Conservation (phyloP, 805 yeast species). For the Monosporozyma unispora region DNA sequence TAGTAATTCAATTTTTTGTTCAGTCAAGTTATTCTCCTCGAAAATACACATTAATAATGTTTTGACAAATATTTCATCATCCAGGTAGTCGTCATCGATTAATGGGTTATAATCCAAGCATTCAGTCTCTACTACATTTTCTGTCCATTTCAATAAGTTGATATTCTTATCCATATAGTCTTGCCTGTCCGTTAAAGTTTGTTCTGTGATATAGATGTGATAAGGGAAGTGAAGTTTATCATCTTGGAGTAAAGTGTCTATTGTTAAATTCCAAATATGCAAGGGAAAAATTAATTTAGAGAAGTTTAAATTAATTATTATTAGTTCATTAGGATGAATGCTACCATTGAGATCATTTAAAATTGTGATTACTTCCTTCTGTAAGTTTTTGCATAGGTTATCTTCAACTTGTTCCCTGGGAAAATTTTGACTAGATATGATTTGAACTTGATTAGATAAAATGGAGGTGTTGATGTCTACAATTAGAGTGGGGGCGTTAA, state of each 20-base stretch:
- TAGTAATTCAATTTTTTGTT: constrained; percentile 4
- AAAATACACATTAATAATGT: constrained; percentile 3
- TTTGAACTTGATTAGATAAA: background rate
- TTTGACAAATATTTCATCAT: constrained; percentile 5
- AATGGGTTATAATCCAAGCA: background rate
- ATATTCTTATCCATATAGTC: constrained; percentile 4
- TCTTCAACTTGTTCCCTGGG: background rate
- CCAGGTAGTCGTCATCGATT: background rate
- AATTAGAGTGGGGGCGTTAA: background rate
- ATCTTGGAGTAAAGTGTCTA: background rate
- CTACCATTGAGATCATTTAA: background rate
- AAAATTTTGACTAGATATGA: background rate
- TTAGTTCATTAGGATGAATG: background rate
- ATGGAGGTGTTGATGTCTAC: constrained; percentile 6
- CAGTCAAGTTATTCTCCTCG: constrained; percentile 1
- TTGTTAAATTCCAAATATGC: constrained; percentile 7
- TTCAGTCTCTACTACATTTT: background rate
- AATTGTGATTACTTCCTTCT: background rate
- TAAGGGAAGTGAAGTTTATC: background rate
- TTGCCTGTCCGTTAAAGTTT: constrained; percentile 6
- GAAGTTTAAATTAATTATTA: constrained; percentile 5
- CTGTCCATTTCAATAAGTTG: background rate
- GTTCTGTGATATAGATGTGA: constrained; percentile 6
- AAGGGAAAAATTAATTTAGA: constrained; percentile 3
- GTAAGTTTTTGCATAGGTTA: background rate